Conservation (phyloP, 306 rosid species). For the Quillaja saponaria region DNA sequence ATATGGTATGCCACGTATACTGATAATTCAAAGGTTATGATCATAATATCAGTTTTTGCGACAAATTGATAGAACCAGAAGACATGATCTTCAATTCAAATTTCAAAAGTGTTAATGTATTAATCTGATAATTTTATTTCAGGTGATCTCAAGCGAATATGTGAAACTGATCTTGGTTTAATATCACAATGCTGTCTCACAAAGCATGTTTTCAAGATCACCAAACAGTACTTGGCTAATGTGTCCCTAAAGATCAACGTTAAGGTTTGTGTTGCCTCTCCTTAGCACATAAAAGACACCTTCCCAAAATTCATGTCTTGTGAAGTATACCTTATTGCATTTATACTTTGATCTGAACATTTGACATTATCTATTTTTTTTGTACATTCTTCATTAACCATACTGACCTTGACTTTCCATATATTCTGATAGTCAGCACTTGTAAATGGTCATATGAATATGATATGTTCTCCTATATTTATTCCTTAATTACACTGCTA, state of each 20-base stretch:
- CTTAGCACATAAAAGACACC: constrained; percentile 6
- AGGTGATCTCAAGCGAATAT: constrained; percentile 93
- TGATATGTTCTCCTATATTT: not conserved
- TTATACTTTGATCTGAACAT: constrained; percentile 5
- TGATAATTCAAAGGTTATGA: not conserved
- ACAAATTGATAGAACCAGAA: not conserved
- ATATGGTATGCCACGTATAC: constrained; percentile 51
- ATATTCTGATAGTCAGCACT: not conserved
- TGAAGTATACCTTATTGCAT: constrained; percentile 7
- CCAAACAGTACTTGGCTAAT: constrained; percentile 86
- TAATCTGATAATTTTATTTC: constrained; percentile 25
- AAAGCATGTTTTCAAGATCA: constrained; percentile 84
- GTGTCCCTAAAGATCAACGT: constrained; percentile 94
- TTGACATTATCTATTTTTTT: not conserved
- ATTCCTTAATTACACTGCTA: not conserved
- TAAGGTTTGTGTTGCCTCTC: constrained; percentile 53
- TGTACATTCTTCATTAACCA: constrained; percentile 6
- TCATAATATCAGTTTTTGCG: not conserved
- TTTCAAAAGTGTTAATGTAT: constrained; percentile 13
- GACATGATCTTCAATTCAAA: constrained; percentile 1
- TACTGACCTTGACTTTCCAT: not conserved
- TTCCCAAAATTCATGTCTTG: constrained; percentile 2
- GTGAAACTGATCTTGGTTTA: constrained; percentile 90
- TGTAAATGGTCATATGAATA: not conserved
- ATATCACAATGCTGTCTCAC: constrained; percentile 94